Base-by-base conservation (phyloP, 140 eudicot genomes). In the Oenanthe javanica region DNA sequence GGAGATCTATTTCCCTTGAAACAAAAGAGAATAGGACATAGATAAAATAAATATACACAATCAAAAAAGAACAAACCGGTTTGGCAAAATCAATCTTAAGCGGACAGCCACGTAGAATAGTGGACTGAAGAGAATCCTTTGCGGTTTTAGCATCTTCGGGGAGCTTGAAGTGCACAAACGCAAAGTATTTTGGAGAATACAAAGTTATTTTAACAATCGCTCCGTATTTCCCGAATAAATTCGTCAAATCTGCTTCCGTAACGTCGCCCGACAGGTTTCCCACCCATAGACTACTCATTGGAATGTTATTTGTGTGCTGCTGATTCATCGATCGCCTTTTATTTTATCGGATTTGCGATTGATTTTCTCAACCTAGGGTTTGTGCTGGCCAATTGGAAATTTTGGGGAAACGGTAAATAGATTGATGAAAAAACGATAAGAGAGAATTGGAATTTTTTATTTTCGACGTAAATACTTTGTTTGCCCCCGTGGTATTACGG, bases 31-130 rank as follows among this genome's bases (percentile, higher is more conserved):
- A 1, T 10, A 2, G 52, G 3, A 11, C 4, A 49, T 9, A 2
- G 11, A 54, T 15, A 54, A 54, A 54, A 16, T 9, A 11, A 9
- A 49, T 1, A 49, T 50, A 21, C 13, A 61, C 9, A 63, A 63
- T 13, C 13, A 38, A 23, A 25, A 25, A 10, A 69, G 81, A 80
- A 89, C 97, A 82, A 86, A 94, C 98, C 97, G 88, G 94, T 86
- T 90, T 94, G 6, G 98, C 96, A 84, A 92, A 92, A 85, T 94
- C 94, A 84, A 94, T 92, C 81, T 89, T 92, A 23, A 92, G 73
- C 11, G 96, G 27, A 52, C 72, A 83, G 7, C 92, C 93, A 43
- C 87, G 90, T 18, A 92, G 79, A 14, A 77, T 31, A 70, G 83
- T 45, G n/a, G 93, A 92, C 25, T 89, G 91, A n/a, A 94, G 90